Evolutionary conservation across 352 stramenopile species (phyloP), one percentile per base, ranked within the genome.

Genomic region (Lagenidium sp.): DNA sequence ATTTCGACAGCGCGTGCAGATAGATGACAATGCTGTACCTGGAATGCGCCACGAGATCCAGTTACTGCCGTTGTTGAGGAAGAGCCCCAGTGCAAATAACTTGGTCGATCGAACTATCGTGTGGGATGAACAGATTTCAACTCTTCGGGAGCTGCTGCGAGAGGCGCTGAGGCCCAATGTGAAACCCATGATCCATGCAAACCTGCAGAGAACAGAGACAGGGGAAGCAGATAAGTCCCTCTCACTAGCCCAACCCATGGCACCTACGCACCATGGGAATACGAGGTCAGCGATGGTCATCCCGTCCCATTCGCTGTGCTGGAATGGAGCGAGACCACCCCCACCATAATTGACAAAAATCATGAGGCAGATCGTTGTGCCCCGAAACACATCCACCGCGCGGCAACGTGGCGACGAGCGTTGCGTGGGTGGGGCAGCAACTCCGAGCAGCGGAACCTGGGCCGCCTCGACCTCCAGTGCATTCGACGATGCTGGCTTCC

Each of bases 341-440:
- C 82, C 80, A 46, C 82, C 82, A 50, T 94, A 92, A 43, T 95
- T 95, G 39, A 88, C 76, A 50, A 95, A 94, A 13, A 95, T 67
- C 82, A 95, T 94, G 24, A 81, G 29, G 42, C 60, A 70, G 41
- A 95, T 64, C 8, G 76, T 85, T 23, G 83, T 8, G 3, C 82
- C 82, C 15, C 82, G 80, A 41, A 94, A 89, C 11, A 62, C 63
- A 36, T 95, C 82, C 13, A 94, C 44, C 8, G 45, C 58, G 11
- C 37, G 24, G 39, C 69, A 65, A 1, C 82, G 71, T 4, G 25
- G 20, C n/a, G n/a, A n/a, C n/a, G n/a, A n/a, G n/a, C n/a, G n/a
- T n/a, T n/a, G n/a, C n/a, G n/a, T n/a, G n/a, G n/a, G n/a, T n/a
- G n/a, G n/a, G n/a, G n/a, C n/a, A n/a, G n/a, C n/a, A n/a, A n/a